Conservation (phyloP, 2,329 filamentous ascomycete genomes). For the Neopestalotiopsis sp. region DNA sequence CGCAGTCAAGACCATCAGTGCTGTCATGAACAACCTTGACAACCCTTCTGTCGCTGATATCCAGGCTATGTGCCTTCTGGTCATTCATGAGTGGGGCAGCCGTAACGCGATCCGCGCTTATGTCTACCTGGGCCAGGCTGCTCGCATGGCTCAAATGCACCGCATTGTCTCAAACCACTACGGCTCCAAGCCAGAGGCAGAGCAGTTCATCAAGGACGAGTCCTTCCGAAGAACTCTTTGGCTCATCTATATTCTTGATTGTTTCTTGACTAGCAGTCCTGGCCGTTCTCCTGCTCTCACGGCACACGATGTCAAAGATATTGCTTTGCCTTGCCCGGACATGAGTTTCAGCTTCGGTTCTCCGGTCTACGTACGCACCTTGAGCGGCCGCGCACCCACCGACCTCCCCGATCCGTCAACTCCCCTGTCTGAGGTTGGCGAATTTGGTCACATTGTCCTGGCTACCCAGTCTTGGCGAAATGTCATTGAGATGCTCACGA, state of each 20-base stretch:
- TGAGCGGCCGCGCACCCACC: constrained; percentile 46
- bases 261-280: constrained; percentile 65
- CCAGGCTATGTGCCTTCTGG: constrained; percentile 64
- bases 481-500: constrained; percentile 65
- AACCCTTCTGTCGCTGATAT: constrained; percentile 65
- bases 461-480: constrained; percentile 67
- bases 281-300: constrained; percentile 63
- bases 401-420: constrained; percentile 42
- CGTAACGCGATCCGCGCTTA: constrained; percentile 67
- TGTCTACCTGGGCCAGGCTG: constrained; percentile 66
- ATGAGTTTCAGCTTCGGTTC: constrained; percentile 69
- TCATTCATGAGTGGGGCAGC: constrained; percentile 68
- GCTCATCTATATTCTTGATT: constrained; percentile 68
- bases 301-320: constrained; percentile 57
- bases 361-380: constrained; percentile 62
- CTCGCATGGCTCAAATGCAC: constrained; percentile 70
- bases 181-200: constrained; percentile 54
- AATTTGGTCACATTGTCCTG: constrained; percentile 66
- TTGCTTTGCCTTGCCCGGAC: constrained; percentile 63
- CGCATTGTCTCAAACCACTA: constrained; percentile 63
- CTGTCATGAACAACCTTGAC: constrained; percentile 63
- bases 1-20: constrained; percentile 59
- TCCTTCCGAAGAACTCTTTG: constrained; percentile 65
- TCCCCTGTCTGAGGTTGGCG: constrained; percentile 58
- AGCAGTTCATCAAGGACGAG: constrained; percentile 66